Base-by-base conservation (phyloP, 495 filamentous ascomycete genomes). In the Neurospora pannonica region DNA sequence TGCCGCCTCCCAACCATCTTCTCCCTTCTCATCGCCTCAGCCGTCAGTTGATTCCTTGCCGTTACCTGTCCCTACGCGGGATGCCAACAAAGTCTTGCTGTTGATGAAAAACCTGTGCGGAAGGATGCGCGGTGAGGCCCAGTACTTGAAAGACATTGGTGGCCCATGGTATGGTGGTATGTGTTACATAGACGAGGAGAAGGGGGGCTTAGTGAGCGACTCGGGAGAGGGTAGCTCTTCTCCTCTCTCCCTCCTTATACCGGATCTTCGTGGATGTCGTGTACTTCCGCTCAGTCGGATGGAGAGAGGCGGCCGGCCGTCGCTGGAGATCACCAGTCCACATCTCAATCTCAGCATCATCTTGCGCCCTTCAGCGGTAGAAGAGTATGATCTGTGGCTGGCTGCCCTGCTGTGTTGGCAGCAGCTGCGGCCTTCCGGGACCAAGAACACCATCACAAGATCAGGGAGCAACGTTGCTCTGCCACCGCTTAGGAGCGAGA, bases 321-420 rank as follows among this genome's bases (percentile, higher is more conserved):
- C 93, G 73, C 88, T 99, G 15, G 93, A 95, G 77, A 87, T 99
- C n/a, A 87, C 87, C 31, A 91, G 90, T 28, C 89, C 88, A 46
- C 89, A 91, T 9, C 89, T 89, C 28, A 91, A 88, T 21, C 84
- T 92, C 21, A 89, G 92, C 38, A 86, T 97, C 39, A 88, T 93
- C 77, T 82, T 99, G 54, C 88, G 91, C 60, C 94, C 96, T 10
- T 85, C 91, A 75, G 88, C 89, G 5, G 85, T 88, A 71, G 89
- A 92, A 54, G 94, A 97, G 38, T 91, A 93, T 76, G 94, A 98
- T 75, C 88, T 91, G 9, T 99, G 96, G 96, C 90, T 97, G 48
- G 95, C 96, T 24, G 95, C 95, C 21, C 82, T 99, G 70, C 86
- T 98, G 4, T 97, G 93, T 77, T 99, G 96, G 96, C 94, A 97